These are phyloP conservation scores for Rosellinia necatrix DNA, from an alignment of 2,329 filamentous ascomycete species.

Conservation along the genomic window DNA sequence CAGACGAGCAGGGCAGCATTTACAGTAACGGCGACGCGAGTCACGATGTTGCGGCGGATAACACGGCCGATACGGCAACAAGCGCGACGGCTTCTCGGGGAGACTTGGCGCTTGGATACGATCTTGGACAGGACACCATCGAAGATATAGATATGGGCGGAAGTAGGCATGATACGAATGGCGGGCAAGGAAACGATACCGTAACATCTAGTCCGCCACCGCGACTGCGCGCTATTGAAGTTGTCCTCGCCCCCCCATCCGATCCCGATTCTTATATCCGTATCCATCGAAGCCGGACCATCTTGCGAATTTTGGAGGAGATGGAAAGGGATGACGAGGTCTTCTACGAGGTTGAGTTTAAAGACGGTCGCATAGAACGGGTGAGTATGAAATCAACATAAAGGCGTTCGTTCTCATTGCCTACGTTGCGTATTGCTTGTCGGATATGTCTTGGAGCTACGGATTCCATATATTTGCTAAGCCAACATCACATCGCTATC, in stretches of 20 bases:
- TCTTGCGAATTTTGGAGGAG: constrained; percentile 45
- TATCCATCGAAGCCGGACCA: constrained; percentile 42
- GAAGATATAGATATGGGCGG: not conserved
- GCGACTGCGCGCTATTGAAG: constrained; percentile 35
- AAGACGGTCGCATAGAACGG: constrained; percentile 50
- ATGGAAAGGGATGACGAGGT: constrained; percentile 34
- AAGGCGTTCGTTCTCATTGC: not conserved
- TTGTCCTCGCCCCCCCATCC: constrained; percentile 36
- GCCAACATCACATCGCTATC: no score
- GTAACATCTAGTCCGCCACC: not conserved
- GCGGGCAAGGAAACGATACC: not conserved
- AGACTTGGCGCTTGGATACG: not conserved
- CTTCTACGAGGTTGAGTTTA: constrained; percentile 49
- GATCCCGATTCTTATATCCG: constrained; percentile 35
- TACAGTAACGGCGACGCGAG: not conserved
- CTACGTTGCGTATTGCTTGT: not conserved
- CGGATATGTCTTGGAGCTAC: no score
- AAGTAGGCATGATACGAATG: not conserved
- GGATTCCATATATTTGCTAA: no score
- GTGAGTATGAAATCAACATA: constrained; percentile 43
- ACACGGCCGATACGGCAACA: not conserved
- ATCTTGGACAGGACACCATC: not conserved
- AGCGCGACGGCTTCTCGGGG: not conserved
- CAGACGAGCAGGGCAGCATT: not conserved
- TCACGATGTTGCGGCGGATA: not conserved